Percentiles rank a stretch among this genome's conserved stretches.
Conservation (phyloP, 106 monocot genomes). For the Hemerocallis citrina region DNA sequence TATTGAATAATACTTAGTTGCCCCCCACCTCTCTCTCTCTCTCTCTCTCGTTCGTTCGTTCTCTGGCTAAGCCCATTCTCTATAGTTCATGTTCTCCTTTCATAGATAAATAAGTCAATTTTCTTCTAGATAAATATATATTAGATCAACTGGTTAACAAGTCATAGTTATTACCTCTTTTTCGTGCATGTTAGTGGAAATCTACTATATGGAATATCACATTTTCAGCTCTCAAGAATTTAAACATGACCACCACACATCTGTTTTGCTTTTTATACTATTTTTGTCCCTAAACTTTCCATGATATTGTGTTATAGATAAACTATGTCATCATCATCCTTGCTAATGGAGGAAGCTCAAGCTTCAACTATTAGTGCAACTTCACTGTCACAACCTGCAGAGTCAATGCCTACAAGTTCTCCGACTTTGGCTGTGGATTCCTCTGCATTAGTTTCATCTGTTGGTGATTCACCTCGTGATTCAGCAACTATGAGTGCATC, state of each 20-base stretch:
- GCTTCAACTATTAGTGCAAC: conserved; percentile 15
- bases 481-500: conserved; percentile 13
- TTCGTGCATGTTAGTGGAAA: background rate
- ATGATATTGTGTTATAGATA: conserved; percentile 4
- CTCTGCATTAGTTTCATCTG: conserved; percentile 13
- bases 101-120: no score
- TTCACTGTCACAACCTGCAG: conserved; percentile 19
- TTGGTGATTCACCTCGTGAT: conserved; percentile 10
- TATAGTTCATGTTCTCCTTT: no score
- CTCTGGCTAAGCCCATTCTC: no score
- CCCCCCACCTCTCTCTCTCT: no score
- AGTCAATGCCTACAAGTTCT: conserved; percentile 11
- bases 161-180: no score
- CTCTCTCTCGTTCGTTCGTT: no score
- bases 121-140: no score
- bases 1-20: no score
- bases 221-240: background rate
- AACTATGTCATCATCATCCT: conserved; percentile 37
- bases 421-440: conserved; percentile 11
- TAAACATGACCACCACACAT: background rate
- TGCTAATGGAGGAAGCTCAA: conserved; percentile 23
- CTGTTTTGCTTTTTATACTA: background rate
- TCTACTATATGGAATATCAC: background rate
- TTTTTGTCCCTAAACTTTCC: background rate
- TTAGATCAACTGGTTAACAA: no score